Evolutionary conservation across 2,329 filamentous ascomycete species (phyloP), one percentile per base, ranked within the genome.

Genomic region (Chaetoscypha palmicola): DNA sequence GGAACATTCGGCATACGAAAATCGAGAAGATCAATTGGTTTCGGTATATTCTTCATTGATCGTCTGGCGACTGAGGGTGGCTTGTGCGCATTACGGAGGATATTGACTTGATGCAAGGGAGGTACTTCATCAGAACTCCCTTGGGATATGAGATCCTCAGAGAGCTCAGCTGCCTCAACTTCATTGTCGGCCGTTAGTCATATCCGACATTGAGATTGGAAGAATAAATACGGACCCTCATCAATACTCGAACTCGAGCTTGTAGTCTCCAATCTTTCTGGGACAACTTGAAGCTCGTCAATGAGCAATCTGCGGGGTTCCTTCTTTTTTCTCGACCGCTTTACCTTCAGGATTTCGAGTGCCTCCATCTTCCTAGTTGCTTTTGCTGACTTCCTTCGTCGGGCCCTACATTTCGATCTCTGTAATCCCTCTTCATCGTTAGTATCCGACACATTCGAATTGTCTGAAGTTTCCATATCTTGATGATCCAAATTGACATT

Each of bases 101-200:
- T 28, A 3, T 23, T 2, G 2, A 7, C 4, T 9, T 7, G 37
- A 28, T 16, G 34, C 4, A 11, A 3, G 12, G 7, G 17, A 11
- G 21, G 21, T 38, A 33, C 19, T 16, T 28, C 43, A 12, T 41
- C 36, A 2, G 44, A 35, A n/a, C 8, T 10, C 11, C 38, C 11
- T 33, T 55, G 52, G 7, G 51, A 55, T n/a, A 57, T 55, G 10
- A 52, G 53, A 32, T 59, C 56, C 32, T 55, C 40, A 11, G 49
- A 46, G 2, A 58, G 33, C 19, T 57, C 51, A 11, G 19, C 19
- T 17, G 46, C 41, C 19, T 41, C 16, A 11, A 42, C 51, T 51
- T n/a, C n/a, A n/a, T n/a, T n/a, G n/a, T n/a, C n/a, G n/a, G n/a
- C n/a, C n/a, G n/a, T n/a, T n/a, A n/a, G n/a, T n/a, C n/a, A n/a